phyloP scores from a whole-genome alignment of 2,329 filamentous ascomycete species.

The Hyphodiscus sp. region DNA sequence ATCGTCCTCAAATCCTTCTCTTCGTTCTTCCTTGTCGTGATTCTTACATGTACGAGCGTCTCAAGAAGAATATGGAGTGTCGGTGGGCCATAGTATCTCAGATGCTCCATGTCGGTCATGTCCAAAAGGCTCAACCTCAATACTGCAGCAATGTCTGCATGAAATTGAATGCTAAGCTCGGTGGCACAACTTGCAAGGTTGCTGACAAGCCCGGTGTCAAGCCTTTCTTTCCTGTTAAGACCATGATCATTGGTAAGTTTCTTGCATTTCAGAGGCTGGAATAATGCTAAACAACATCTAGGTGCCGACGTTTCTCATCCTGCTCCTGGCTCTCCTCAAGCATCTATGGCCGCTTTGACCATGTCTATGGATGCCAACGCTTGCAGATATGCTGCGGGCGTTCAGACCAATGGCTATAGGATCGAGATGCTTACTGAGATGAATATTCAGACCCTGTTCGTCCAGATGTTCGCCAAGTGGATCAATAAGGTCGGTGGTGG shows the following conservation, averaged over 20 bases:
- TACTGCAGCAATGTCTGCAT: slow-evolving; percentile 92
- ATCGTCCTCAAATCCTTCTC: slow-evolving; percentile 63
- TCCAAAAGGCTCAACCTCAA: slow-evolving; percentile 64
- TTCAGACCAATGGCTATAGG: slow-evolving; percentile 76
- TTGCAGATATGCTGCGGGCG: slow-evolving; percentile 70
- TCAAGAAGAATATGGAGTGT: slow-evolving; percentile 88
- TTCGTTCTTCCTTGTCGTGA: slow-evolving; percentile 71
- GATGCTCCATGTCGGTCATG: slow-evolving; percentile 64
- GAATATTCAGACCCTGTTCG: slow-evolving; percentile 62
- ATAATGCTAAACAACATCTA: slow-evolving; percentile 61
- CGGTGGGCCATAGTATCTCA: slow-evolving; percentile 80
- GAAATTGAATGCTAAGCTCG: slow-evolving; percentile 96
- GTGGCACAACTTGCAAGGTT: slow-evolving; percentile 61
- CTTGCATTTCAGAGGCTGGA: neutral
- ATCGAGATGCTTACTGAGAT: slow-evolving; percentile 67
- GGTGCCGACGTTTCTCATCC: slow-evolving; percentile 89
- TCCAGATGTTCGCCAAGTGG: slow-evolving; percentile 61
- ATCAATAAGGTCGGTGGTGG: slow-evolving; percentile 45
- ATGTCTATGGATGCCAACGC: slow-evolving; percentile 68
- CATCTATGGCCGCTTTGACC: slow-evolving; percentile 84
- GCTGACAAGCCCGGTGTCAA: slow-evolving; percentile 4
- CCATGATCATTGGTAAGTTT: slow-evolving; percentile 65
- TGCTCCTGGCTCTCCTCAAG: slow-evolving; percentile 55
- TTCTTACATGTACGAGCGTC: slow-evolving; percentile 65
- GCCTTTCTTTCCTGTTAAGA: slow-evolving; percentile 45